Percentiles rank a stretch among this genome's conserved stretches.
These are phyloP conservation scores for Herpetomonas samuelpessoai DNA, from an alignment of 208 protist genomes.

Conservation along the genomic window DNA sequence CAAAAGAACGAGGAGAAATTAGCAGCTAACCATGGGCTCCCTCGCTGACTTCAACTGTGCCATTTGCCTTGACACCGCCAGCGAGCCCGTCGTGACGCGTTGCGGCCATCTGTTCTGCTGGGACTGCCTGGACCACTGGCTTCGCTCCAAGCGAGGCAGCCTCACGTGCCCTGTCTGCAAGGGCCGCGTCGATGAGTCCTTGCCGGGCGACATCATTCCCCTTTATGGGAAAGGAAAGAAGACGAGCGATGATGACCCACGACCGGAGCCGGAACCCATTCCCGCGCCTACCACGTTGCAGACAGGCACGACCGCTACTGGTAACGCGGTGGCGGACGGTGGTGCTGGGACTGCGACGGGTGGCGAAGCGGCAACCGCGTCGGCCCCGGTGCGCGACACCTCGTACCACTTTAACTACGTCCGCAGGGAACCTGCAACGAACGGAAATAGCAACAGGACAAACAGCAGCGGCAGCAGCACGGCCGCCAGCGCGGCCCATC, in stretches of 20 bases:
- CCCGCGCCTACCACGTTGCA: too few relatives aligned
- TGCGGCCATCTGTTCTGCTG: conserved; percentile 89
- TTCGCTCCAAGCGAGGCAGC: conserved; percentile 31
- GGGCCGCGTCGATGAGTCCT: conserved; percentile 50
- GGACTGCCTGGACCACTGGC: conserved; percentile 77
- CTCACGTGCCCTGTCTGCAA: conserved; percentile 79
- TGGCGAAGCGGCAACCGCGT: too few relatives aligned
- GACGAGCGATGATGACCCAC: too few relatives aligned
- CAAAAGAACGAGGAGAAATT: conserved; percentile 10
- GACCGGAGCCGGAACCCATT: too few relatives aligned
- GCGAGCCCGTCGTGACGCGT: conserved; percentile 76
- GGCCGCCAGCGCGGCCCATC: conserved; percentile 11
- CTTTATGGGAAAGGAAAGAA: conserved; percentile 66
- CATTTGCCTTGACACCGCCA: conserved; percentile 74
- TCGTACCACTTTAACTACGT: conserved; percentile 20
- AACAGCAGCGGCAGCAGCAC: background rate
- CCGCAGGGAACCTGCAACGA: too few relatives aligned
- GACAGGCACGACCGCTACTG: too few relatives aligned
- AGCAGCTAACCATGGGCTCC: conserved; percentile 10
- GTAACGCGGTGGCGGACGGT: too few relatives aligned
- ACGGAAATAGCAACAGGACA: conserved; percentile 4
- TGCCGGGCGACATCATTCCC: conserved; percentile 74
- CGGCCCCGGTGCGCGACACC: too few relatives aligned
- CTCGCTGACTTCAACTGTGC: conserved; percentile 67
- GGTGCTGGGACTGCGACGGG: too few relatives aligned